Conservation (phyloP, 1,284 basidiomycete species). For the Tylopilus sp. region DNA sequence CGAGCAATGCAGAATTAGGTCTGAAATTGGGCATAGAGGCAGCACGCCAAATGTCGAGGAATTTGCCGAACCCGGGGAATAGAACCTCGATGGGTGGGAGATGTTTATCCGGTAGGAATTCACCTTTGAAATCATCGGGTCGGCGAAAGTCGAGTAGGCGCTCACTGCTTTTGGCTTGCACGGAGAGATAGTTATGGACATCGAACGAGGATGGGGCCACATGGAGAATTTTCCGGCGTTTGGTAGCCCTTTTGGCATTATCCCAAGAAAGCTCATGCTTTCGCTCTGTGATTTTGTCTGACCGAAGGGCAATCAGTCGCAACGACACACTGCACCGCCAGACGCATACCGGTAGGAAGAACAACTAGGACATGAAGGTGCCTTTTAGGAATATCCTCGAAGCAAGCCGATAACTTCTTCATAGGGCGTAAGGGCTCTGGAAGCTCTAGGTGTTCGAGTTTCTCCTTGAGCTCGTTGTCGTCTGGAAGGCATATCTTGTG, state of each 20-base stretch:
- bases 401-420: too few species aligned
- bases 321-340: too few species aligned
- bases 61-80: not conserved
- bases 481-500: too few species aligned
- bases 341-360: too few species aligned
- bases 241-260: not conserved
- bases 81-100: not conserved
- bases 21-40: not conserved
- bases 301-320: too few species aligned
- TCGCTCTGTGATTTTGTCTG: not conserved
- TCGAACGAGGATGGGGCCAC: not conserved
- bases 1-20: not conserved
- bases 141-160: not conserved
- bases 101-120: too few species aligned
- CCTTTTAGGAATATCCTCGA: too few species aligned
- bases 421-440: too few species aligned
- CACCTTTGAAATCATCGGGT: not conserved
- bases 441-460: too few species aligned
- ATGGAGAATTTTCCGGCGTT: not conserved
- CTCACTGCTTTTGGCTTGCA: not conserved
- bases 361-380: too few species aligned
- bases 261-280: not conserved
- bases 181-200: not conserved
- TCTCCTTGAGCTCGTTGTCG: too few species aligned
- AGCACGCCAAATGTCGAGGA: not conserved